These are phyloP conservation scores for Colletotrichum sp. DNA, from an alignment of 2,329 filamentous ascomycete species.

Conservation along the genomic window DNA sequence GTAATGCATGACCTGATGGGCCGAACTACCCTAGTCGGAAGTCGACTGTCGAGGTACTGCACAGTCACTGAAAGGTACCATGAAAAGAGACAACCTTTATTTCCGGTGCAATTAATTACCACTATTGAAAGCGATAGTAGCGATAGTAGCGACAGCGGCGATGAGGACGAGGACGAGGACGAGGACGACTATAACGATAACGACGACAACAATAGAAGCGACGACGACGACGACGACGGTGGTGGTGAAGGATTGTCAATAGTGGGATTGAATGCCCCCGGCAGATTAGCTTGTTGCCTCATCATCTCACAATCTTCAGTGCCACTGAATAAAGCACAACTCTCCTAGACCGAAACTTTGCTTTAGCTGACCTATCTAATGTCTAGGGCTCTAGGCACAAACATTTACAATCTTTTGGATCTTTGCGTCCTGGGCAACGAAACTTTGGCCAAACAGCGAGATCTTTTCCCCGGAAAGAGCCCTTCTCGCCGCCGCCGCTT, in stretches of 20 bases:
- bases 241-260: too few relatives aligned
- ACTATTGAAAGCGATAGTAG: neutral
- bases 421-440: neutral
- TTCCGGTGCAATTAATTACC: neutral
- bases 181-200: neutral
- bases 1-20: neutral
- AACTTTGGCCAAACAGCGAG: accelerated
- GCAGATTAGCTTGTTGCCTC: neutral
- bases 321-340: neutral
- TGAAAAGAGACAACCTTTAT: neutral
- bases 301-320: neutral
- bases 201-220: neutral
- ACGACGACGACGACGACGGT: neutral
- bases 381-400: neutral
- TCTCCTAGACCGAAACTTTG: neutral
- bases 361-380: neutral
- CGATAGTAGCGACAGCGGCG: too few relatives aligned
- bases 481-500: neutral
- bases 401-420: neutral
- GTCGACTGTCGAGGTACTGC: too few relatives aligned
- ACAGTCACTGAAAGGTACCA: neutral
- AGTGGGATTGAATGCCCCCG: neutral
- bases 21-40: neutral
- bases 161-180: neutral
- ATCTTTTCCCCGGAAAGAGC: neutral